Conservation (phyloP, 2,329 filamentous ascomycete species). For the Alternaria ethzedia region DNA sequence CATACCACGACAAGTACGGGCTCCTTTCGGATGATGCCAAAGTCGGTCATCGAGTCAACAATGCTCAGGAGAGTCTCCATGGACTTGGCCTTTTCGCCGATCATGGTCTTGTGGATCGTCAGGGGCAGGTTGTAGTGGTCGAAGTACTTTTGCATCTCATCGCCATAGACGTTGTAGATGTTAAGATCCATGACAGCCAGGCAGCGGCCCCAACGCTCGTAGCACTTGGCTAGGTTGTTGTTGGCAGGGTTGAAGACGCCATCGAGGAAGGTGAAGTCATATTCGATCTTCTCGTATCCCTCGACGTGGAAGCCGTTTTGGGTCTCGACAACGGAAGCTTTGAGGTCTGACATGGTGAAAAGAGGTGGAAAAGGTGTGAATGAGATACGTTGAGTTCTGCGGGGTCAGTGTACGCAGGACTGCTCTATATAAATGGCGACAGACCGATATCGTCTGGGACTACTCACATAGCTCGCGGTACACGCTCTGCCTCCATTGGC, state of each 20-base stretch:
- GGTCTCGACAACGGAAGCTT: constrained; percentile 69
- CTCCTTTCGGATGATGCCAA: constrained; percentile 71
- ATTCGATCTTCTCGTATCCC: constrained; percentile 78
- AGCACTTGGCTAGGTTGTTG: constrained; percentile 67
- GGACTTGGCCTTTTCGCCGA: constrained; percentile 77
- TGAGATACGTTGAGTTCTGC: constrained; percentile 36
- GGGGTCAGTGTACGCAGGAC: constrained; percentile 9
- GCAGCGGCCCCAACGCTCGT: constrained; percentile 68
- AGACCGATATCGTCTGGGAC: constrained; percentile 17
- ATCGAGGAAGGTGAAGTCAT: constrained; percentile 76
- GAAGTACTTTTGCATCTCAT: constrained; percentile 71
- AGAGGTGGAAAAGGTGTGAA: constrained; percentile 10
- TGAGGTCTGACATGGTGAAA: constrained; percentile 68
- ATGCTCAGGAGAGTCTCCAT: constrained; percentile 73
- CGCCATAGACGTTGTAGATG: constrained; percentile 72
- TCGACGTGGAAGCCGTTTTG: constrained; percentile 71
- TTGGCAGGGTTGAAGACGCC: constrained; percentile 69
- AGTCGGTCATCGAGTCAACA: constrained; percentile 76
- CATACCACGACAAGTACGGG: constrained; percentile 44
- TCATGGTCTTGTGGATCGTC: constrained; percentile 73
- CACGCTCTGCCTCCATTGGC: constrained; percentile 31
- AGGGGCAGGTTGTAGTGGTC: constrained; percentile 67
- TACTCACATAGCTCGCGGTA: constrained; percentile 18
- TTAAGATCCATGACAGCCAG: constrained; percentile 74
- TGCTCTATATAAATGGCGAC: constrained; percentile 26